Base-by-base conservation (phyloP, 345 rosid genomes). In the Erucastrum elatum region DNA sequence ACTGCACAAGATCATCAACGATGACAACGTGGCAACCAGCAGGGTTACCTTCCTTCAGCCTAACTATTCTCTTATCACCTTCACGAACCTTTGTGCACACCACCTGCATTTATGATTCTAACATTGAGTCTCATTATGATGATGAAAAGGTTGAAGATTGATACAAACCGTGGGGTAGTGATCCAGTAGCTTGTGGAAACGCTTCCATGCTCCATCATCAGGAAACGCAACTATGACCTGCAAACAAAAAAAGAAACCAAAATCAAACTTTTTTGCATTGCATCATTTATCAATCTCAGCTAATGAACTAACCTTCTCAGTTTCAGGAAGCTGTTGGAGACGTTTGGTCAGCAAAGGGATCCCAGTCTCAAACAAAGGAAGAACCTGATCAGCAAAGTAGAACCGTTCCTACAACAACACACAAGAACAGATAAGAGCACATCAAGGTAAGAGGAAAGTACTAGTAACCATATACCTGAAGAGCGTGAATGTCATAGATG, bases 191-290 rank as follows among this genome's bases (percentile, higher is more conserved):
- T 90, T 91, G 89, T 95, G 98, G 85, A 93, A 95, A 74, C 98
- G 94, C 86, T 95, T 95, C 97, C 98, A 95, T 55, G 99, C 99
- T 82, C 99, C 99, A 82, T 95, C 99, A 82, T 95, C 99, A 3
- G 99, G 98, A 87, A 95, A 95, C 64, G 98, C 99, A 56, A 95
- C 88, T 64, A 90, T 86, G 56, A 95, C 72, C 99, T 95, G 86
- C 33, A 77, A 70, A 73, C 37, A 37, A 51, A 37, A 26, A 65
- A 46, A 12, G n/a, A 9, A 63, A 30, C 3, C 70, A 41, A 63
- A 39, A 39, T 9, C 46, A 39, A 39, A 39, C 9, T 9, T 39
- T 39, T 39, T 9, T 2, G 11, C 35, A 33, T 33, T 5, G 31
- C 5, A 33, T 63, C 9, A 62, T 29, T 29, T 29, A n/a, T 64